Base-by-base conservation (phyloP, 345 rosid species). In the Populus pruinosa region DNA sequence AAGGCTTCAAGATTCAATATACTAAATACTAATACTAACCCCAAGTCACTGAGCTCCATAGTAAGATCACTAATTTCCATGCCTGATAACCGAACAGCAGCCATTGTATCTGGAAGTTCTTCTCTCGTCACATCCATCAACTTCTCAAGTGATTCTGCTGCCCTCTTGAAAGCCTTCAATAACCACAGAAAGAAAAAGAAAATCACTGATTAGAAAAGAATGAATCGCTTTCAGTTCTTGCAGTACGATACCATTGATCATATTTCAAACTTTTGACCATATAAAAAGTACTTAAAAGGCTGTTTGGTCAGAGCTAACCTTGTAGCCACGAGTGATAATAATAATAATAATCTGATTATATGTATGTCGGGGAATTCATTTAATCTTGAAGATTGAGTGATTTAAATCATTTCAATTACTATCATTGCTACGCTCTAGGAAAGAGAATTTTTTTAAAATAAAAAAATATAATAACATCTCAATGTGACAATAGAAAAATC, bases 31-130 rank as follows among this genome's bases (percentile, higher is more conserved):
- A 76, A 69, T 61, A 77, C 93, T 49, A 38, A 90, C 98, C 98
- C 97, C 55, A 94, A 78, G 86, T 93, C 96, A 67, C 93, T 93
- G 70, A 94, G 94, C 89, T 94, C 97, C 93, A 89, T 88, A 0
- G 97, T 93, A 36, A 94, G 87, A 87, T 93, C 98, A 78, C 92
- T 91, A 47, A 94, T 94, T 90, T 94, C 99, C 98, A 94, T 94
- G 70, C 98, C 98, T 0, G 99, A 91, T 76, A 94, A 85, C 3
- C 98, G 88, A 68, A 94, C 73, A 29, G 98, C 98, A 68, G 96
- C 98, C 99, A 94, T 93, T 65, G 97, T 94, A 80, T 87, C 93
- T 1, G 99, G 98, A 73, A 94, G 90, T 86, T 91, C 99, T 76
- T 91, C 97, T 87, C 96, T 89, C 1, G 93, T 85, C 25, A 84